Conservation (phyloP, 495 filamentous ascomycete species). For the Melanomma pulvis-pyrius region DNA sequence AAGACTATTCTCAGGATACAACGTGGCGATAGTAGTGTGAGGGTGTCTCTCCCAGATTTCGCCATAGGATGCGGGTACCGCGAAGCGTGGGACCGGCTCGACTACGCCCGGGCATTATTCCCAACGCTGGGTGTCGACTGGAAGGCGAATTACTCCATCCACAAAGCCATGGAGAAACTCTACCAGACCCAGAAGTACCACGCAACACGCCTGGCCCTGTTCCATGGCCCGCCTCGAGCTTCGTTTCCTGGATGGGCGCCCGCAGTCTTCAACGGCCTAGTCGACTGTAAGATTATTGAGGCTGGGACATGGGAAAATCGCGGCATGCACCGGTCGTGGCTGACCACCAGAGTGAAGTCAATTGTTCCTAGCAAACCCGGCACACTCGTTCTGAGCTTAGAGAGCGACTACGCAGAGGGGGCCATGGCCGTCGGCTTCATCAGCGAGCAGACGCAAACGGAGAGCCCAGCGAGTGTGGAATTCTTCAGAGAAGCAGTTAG, state of each 20-base stretch:
- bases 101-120: constrained; percentile 4
- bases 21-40: not conserved
- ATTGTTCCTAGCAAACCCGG: constrained; percentile 5
- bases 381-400: not conserved
- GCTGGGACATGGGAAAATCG: not conserved
- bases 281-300: constrained; percentile 5
- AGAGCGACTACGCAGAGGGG: not conserved
- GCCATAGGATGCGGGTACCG: constrained; percentile 7
- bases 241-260: constrained; percentile 6
- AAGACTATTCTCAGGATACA: not conserved
- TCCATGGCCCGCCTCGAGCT: constrained; percentile 3
- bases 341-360: not conserved
- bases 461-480: constrained; percentile 2
- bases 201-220: not conserved
- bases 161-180: not conserved
- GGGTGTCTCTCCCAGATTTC: not conserved
- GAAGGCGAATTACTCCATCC: not conserved
- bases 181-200: constrained; percentile 1
- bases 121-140: constrained; percentile 2
- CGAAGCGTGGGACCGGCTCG: constrained; percentile 5
- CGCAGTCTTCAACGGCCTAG: constrained; percentile 4
- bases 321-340: not conserved
- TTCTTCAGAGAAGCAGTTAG: not conserved
- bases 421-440: constrained; percentile 1
- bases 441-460: constrained; percentile 4